Evolutionary conservation across 2,329 filamentous ascomycete genomes (phyloP).

Genomic region (Sporothrix variecibatus): DNA sequence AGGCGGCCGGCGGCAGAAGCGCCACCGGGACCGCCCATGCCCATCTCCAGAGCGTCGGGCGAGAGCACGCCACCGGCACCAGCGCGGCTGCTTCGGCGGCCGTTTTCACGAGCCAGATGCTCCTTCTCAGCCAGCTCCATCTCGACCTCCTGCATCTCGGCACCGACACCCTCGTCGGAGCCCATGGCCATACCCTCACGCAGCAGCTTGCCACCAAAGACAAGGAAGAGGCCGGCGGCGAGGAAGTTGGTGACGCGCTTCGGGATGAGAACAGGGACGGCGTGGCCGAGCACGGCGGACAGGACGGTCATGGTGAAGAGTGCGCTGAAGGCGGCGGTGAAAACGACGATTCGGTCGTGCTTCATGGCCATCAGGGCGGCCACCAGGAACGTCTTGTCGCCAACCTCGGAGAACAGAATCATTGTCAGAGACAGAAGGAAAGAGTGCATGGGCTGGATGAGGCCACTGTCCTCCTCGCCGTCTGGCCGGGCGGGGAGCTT

Average conservation of each 20-base stretch:
- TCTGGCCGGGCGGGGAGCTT: conserved; percentile 23
- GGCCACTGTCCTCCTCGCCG: conserved; percentile 46
- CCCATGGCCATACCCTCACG: conserved; percentile 87
- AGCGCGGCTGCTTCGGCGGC: conserved; percentile 58
- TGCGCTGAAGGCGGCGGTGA: conserved; percentile 90
- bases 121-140: conserved; percentile 92
- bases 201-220: conserved; percentile 84
- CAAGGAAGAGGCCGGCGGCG: conserved; percentile 80
- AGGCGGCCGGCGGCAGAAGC: conserved; percentile 49
- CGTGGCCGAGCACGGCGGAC: conserved; percentile 88
- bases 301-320: conserved; percentile 93
- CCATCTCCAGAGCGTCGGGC: conserved; percentile 79
- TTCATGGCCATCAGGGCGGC: conserved; percentile 99
- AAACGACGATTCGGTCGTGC: conserved; percentile 88
- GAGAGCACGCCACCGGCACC: conserved; percentile 50
- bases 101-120: conserved; percentile 67
- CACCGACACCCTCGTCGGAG: conserved; percentile 85
- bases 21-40: conserved; percentile 53
- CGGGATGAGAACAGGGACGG: conserved; percentile 84
- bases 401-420: conserved; percentile 96
- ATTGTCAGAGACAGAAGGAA: conserved; percentile 91
- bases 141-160: conserved; percentile 98
- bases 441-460: conserved; percentile 82
- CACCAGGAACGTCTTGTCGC: conserved; percentile 97
- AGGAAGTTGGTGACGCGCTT: conserved; percentile 89